Conservation (phyloP, 164 flowering plant species). For the Houttuynia cordata region DNA sequence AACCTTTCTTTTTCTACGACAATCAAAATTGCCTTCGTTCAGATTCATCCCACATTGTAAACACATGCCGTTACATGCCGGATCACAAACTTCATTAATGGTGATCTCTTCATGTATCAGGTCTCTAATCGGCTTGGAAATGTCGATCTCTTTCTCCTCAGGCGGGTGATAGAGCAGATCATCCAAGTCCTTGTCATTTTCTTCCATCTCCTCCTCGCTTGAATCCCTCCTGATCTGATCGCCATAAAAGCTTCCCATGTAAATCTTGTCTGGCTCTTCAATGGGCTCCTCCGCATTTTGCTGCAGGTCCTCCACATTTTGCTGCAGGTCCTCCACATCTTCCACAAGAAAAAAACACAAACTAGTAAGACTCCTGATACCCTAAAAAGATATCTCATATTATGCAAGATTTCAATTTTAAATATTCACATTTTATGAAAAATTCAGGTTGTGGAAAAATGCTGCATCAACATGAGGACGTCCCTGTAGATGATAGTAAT, state of each 20-base stretch:
- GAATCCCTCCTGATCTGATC: conserved; percentile 18
- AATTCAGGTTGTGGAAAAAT: no score
- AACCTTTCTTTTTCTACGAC: conserved; percentile 12
- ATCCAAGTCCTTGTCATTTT: conserved; percentile 52
- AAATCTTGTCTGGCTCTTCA: conserved; percentile 48
- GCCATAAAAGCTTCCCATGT: conserved; percentile 41
- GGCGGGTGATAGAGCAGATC: conserved; percentile 71
- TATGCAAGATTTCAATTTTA: no score
- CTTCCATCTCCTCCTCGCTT: conserved; percentile 16
- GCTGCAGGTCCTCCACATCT: conserved; percentile 86
- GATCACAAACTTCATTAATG: conserved; percentile 47
- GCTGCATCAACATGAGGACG: no score
- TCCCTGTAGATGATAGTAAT: no score
- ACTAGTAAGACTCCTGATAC: not conserved
- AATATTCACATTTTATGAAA: no score
- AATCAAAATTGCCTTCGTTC: conserved; percentile 45
- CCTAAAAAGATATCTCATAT: no score
- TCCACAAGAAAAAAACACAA: conserved; percentile 4
- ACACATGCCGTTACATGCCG: conserved; percentile 74
- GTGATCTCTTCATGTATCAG: conserved; percentile 72
- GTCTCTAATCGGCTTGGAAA: conserved; percentile 81
- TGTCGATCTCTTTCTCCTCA: conserved; percentile 61
- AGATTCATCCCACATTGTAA: conserved; percentile 63
- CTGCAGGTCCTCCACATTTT: conserved; percentile 44
- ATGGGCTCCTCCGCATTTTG: conserved; percentile 75